Evolutionary conservation across 2,329 filamentous ascomycete species (phyloP), one percentile per base, ranked within the genome.

Genomic region (Neofusicoccum ribis): DNA sequence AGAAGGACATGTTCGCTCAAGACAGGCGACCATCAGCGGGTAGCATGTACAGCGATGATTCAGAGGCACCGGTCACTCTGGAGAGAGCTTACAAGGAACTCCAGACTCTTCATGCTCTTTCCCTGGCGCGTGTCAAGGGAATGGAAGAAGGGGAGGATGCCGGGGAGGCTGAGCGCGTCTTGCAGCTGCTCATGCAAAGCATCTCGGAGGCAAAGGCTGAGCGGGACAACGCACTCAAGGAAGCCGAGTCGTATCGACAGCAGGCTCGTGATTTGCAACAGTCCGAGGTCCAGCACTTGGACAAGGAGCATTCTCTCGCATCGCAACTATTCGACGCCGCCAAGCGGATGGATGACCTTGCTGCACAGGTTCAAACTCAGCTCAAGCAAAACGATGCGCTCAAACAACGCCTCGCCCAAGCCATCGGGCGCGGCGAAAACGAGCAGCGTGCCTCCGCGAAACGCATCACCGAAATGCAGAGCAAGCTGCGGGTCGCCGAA

Each of bases 401-500:
- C 58, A 89, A 93, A 65, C 82, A 86, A 64, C 90, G 94, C 47
- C 87, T 99, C 2, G 83, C 89, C 6, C 86, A 91, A 20, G 92
- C 93, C 1, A 91, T 98, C 43, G 83, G 87, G 61, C 91, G 92
- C 68, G 93, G 94, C 65, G 94, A 98, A 72, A 84, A 85, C 37
- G 92, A 95, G 71, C 93, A 96, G 75, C 89, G 89, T 72, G 81
- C 88, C 66, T 96, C 93, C 68, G 91, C 91, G 14, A 84, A 88
- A 61, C 90, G 91, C 72, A 97, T 99, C 75, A 91, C 91, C 65
- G 85, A 88, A 63, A 87, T 98, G 75, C 93, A 98, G 76, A 85
- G 86, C 67, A 90, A 89, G 65, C 88, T 99, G 65, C 92, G 91
- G 71, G 79, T 82, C 15, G 87, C 97, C 59, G 95, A 98, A 75